Percentiles rank a stretch among this genome's conserved stretches.
Conservation (phyloP, 2,329 filamentous ascomycete species). For the Lomentospora prolificans region DNA sequence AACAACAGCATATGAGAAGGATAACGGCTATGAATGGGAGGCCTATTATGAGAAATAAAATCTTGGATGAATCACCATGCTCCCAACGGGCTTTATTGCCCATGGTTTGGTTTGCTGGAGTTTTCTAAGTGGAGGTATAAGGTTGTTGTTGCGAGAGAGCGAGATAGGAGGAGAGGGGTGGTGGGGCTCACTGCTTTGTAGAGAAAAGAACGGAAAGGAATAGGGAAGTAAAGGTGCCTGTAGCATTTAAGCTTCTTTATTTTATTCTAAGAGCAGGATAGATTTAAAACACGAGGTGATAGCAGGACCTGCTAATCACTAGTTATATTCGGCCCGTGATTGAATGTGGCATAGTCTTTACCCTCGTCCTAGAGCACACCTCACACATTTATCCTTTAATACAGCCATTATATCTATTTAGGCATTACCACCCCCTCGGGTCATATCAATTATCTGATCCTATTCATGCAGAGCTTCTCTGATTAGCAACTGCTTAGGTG, state of each 20-base stretch:
- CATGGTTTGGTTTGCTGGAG: background rate
- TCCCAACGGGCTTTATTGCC: background rate
- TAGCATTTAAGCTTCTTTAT: background rate
- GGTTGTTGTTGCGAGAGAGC: background rate
- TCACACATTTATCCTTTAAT: background rate
- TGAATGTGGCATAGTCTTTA: background rate
- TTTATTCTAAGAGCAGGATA: background rate
- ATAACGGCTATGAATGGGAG: background rate
- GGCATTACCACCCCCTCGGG: background rate
- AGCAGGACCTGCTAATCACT: background rate
- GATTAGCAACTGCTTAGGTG: background rate
- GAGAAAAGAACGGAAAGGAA: background rate
- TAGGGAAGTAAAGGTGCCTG: background rate
- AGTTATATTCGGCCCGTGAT: background rate
- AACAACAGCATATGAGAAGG: background rate
- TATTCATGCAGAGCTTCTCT: background rate
- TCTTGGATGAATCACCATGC: background rate
- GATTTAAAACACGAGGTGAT: background rate
- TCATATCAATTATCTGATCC: background rate
- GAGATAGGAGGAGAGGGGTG: background rate
- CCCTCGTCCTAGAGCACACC: background rate
- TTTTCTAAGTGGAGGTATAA: background rate
- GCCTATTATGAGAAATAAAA: background rate
- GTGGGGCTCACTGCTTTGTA: background rate
- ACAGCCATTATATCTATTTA: background rate